Percentiles rank a stretch among this genome's conserved stretches.
These are phyloP conservation scores for Suhomyces pyralidae DNA, from an alignment of 805 yeast genomes.

Conservation along the genomic window DNA sequence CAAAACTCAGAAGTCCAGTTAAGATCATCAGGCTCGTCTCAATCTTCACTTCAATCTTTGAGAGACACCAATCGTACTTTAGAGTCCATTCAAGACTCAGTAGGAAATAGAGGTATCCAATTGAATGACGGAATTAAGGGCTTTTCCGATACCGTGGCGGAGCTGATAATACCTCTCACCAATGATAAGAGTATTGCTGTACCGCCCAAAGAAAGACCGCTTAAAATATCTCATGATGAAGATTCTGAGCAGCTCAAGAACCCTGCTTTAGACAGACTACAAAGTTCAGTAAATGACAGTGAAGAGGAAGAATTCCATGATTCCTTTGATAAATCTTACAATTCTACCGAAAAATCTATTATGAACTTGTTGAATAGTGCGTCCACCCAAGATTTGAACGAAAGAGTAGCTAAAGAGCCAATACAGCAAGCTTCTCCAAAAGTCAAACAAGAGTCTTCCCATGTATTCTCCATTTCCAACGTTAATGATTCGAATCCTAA, in stretches of 20 bases:
- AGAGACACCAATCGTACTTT: conserved; percentile 27
- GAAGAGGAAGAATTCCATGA: conserved; percentile 19
- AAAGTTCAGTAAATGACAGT: not conserved
- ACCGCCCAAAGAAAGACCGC: not conserved
- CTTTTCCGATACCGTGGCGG: conserved; percentile 37
- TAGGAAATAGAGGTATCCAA: conserved; percentile 17
- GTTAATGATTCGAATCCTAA: not conserved
- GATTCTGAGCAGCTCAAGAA: conserved; percentile 8
- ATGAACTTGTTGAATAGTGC: conserved; percentile 34
- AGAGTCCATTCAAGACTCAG: conserved; percentile 16
- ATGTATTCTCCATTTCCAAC: not conserved
- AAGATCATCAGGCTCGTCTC: conserved; percentile 36
- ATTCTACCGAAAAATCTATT: conserved; percentile 39
- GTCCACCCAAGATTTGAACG: conserved; percentile 5
- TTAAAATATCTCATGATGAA: conserved; percentile 5
- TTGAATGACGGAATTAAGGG: conserved; percentile 45
- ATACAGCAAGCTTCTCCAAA: not conserved
- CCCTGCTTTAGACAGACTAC: not conserved
- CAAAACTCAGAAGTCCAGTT: conserved; percentile 23
- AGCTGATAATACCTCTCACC: conserved; percentile 25
- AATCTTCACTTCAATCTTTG: conserved; percentile 38
- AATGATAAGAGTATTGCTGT: not conserved
- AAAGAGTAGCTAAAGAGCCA: not conserved
- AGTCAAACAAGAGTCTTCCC: conserved; percentile 3
- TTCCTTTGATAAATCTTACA: conserved; percentile 34